Evolutionary conservation across 768 basidiomycete species (phyloP), one percentile per base, ranked within the genome.

Genomic region (Tulasnella sp.): DNA sequence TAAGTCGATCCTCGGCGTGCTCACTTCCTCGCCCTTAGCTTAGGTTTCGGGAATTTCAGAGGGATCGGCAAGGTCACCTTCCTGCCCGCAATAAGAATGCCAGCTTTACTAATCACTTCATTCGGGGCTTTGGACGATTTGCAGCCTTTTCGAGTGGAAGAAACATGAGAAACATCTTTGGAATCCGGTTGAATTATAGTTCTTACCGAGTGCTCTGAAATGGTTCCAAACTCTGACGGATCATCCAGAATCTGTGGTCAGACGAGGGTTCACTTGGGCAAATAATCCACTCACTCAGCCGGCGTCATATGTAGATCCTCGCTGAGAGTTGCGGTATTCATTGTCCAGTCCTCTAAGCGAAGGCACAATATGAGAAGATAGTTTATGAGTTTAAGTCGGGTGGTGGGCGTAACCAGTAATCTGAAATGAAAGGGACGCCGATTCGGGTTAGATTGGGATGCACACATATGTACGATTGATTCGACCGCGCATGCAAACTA

Each of bases 331-430:
- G 77, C 73, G 0, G 83, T 77, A 63, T 96, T 84, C 0, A 84
- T 79, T 0, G 82, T 81, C 66, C 81, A 95, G 55, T 82, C 80
- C 64, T 96, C 92, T 5, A 92, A 69, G 51, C 79, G 81, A 27
- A 96, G 78, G 66, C 85, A 88, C 0, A 95, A 73, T 1, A 86
- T 84, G 62, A 95, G 85, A 68, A 93, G 78, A 66, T 90, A 80
- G 1, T 87, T 81, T 59, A 92, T 71, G 1, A 95, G 74, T 65
- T 78, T 81, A 2, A 84, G 84, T 68, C 86, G 80, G 32, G 78
- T 85, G 56, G 81, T 77, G 4, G 84, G 76, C 2, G 93, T 96
- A 21, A 78, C 69, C 58, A 77, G 75, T 0, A 71, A 71, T 65
- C 70, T 82, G 34, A 38, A 15, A 15, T 5, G 15, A 5, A 38